Percentiles rank a stretch among this genome's conserved stretches.
phyloP scores from a whole-genome alignment of 768 basidiomycete species.

The Termitomyces sp. region DNA sequence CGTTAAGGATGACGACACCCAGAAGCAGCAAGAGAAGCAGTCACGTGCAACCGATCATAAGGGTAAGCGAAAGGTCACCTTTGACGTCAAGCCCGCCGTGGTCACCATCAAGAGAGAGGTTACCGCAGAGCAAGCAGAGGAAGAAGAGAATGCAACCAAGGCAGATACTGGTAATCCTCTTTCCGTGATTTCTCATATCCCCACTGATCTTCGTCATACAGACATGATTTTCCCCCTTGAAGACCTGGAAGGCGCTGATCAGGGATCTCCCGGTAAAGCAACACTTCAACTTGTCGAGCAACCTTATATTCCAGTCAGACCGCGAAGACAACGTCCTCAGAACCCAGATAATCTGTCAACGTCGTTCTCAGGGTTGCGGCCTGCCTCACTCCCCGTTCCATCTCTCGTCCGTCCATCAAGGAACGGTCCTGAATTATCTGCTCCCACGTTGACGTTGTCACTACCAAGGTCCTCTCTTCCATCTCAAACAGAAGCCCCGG shows the following conservation, averaged over 20 bases:
- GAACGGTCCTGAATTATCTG: conserved; percentile 34
- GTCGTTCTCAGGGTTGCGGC: conserved; percentile 59
- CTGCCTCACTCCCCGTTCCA: conserved; percentile 64
- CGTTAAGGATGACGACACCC: conserved; percentile 17
- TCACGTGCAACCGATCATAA: conserved; percentile 33
- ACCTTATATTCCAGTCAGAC: conserved; percentile 27
- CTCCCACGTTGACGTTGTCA: conserved; percentile 27
- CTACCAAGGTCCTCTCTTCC: conserved; percentile 21
- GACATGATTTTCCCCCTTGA: conserved; percentile 74
- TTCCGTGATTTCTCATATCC: neutral
- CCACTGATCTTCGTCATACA: conserved; percentile 18
- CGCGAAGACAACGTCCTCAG: conserved; percentile 26
- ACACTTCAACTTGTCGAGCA: conserved; percentile 41
- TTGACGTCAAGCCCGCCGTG: conserved; percentile 60
- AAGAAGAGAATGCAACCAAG: conserved; percentile 21
- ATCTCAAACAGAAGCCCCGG: neutral
- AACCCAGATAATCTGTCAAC: conserved; percentile 42
- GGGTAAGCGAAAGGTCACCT: conserved; percentile 69
- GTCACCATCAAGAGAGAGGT: conserved; percentile 40
- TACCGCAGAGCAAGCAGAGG: conserved; percentile 27
- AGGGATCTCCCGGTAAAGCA: conserved; percentile 24
- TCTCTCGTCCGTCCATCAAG: conserved; percentile 51
- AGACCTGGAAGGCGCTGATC: conserved; percentile 51
- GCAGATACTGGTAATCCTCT: conserved; percentile 43
- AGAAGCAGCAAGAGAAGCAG: conserved; percentile 9